Evolutionary conservation across 495 filamentous ascomycete genomes (phyloP), one percentile per base, ranked within the genome.

Genomic region (Penicillium flavigenum): DNA sequence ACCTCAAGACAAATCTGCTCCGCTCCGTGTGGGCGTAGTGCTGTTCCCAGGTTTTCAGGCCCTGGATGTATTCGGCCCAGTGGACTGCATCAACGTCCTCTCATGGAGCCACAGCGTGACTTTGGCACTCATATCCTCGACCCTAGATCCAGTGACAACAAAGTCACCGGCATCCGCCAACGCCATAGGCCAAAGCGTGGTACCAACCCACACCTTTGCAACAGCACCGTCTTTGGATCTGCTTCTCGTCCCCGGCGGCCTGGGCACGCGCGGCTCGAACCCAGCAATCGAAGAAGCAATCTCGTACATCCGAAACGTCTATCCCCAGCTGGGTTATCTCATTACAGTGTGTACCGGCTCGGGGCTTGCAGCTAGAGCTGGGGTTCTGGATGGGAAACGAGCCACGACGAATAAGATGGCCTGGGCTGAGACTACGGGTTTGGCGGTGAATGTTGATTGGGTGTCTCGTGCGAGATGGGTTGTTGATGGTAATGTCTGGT

Each of bases 401-500:
- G 87, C 86, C 5, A 90, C 87, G 1, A 79, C 81, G 11, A 77
- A 79, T 32, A 74, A 72, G 34, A 54, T 11, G 43, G 53, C 56
- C 0, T 74, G 49, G 47, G 24, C 50, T 1, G 56, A 65, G 43
- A 72, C 68, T 0, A 79, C 65, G 11, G 51, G 64, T 5, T 63
- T 77, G 22, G 69, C 78, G 1, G 63, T 72, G 1, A 73, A 76
- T 14, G 79, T 84, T 19, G 53, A 78, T 0, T 91, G 87, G 88
- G 72, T 87, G 3, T 65, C 77, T 3, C 69, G 70, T 29, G 87
- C 88, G 20, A 69, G 88, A 51, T 90, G 87, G 87, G 81, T 85
- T 1, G 60, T 66, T 5, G 85, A 87, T 70, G 86, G 85, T 17
- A 86, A 87, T 61, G 60, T 88, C 1, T 91, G 87, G 86, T 87